These are phyloP conservation scores for Solanum etuberosum DNA, from an alignment of 257 asterid genomes.

Conservation along the genomic window DNA sequence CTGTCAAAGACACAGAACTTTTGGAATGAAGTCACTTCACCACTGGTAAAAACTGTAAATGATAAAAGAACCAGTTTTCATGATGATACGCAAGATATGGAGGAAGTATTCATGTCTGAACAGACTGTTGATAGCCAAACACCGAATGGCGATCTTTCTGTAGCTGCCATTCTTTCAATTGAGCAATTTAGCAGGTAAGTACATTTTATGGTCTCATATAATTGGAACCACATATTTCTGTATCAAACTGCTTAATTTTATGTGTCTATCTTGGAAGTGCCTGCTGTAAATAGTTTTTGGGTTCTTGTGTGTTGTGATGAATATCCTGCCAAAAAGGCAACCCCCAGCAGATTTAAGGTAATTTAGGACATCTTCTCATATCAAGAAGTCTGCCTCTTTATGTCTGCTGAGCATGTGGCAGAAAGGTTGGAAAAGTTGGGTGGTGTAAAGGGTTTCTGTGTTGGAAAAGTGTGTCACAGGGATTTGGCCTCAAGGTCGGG, in stretches of 20 bases:
- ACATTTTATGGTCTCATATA: neutral
- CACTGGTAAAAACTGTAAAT: constrained; percentile 57
- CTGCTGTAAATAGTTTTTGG: neutral
- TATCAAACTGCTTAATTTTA: neutral
- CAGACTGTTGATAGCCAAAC: constrained; percentile 62
- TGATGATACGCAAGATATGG: constrained; percentile 38
- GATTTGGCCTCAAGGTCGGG: neutral
- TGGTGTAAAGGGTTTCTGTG: neutral
- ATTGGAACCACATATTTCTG: neutral
- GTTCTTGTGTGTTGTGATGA: neutral
- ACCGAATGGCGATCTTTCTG: constrained; percentile 71
- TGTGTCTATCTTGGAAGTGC: neutral
- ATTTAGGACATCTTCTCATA: neutral
- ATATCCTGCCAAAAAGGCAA: neutral
- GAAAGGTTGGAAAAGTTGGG: neutral
- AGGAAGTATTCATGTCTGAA: constrained; percentile 52
- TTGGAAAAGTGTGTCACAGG: neutral
- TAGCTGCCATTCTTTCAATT: constrained; percentile 73
- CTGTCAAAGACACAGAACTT: constrained; percentile 76
- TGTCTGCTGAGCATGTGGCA: neutral
- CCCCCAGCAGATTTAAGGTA: neutral
- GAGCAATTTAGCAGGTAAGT: constrained; percentile 96
- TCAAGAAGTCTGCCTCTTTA: neutral
- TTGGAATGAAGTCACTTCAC: constrained; percentile 62
- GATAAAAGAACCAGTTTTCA: constrained; percentile 38